phyloP scores from a whole-genome alignment of 306 rosid genomes.

The Lotus japonicus region DNA sequence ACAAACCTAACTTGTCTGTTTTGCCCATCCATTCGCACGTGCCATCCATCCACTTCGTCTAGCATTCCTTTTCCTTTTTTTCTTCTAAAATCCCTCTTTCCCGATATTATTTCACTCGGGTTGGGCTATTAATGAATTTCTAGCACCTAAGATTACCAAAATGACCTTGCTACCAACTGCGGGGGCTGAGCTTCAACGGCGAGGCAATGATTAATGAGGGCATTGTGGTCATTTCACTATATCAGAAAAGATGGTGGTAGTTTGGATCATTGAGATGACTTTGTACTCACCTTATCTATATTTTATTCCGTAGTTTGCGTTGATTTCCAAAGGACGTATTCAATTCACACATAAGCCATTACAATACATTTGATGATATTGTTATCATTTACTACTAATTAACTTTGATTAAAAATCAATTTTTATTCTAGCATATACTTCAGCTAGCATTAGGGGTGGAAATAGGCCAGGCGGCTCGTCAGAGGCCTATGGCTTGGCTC shows the following conservation, averaged over 20 bases:
- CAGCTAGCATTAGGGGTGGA: too few species aligned
- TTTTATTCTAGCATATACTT: too few species aligned
- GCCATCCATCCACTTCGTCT: conserved; percentile 33
- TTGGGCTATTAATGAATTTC: conserved; percentile 30
- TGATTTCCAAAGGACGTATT: conserved; percentile 42
- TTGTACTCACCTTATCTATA: conserved; percentile 65
- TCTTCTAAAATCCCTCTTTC: conserved; percentile 11
- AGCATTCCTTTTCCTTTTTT: neutral
- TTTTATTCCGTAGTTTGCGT: conserved; percentile 72
- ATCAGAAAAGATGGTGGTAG: conserved; percentile 36
- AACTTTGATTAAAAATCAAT: too few species aligned
- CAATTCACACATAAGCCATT: conserved; percentile 41
- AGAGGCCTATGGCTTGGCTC: too few species aligned
- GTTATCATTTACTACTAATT: too few species aligned
- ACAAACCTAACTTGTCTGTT: conserved; percentile 38
- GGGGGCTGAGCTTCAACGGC: neutral
- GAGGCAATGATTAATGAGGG: conserved; percentile 38
- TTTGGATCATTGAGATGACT: conserved; percentile 72
- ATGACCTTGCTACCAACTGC: conserved; percentile 34
- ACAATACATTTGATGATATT: neutral
- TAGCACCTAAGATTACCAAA: conserved; percentile 3
- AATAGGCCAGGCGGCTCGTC: too few species aligned
- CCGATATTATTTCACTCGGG: conserved; percentile 14
- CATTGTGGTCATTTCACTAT: conserved; percentile 24
- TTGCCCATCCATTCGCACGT: conserved; percentile 45